These are phyloP conservation scores for Xerocomellus amylosporus DNA, from an alignment of 768 basidiomycete species.

Conservation along the genomic window DNA sequence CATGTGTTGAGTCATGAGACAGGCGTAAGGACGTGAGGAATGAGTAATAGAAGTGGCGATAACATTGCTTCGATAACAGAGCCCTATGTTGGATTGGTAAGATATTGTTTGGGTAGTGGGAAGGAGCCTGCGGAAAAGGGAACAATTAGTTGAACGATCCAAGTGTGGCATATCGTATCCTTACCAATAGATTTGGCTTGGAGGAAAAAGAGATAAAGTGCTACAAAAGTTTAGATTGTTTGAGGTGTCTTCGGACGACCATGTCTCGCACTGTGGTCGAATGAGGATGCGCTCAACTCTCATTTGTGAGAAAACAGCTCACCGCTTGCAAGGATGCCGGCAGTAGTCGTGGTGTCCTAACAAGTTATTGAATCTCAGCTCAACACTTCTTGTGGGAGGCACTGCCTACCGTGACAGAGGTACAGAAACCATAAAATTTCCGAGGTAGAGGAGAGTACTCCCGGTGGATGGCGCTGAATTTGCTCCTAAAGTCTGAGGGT, in stretches of 20 bases:
- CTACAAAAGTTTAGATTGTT: slow-evolving; percentile 67
- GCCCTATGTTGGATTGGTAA: slow-evolving; percentile 6
- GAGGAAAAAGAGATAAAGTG: neutral
- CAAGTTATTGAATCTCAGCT: slow-evolving; percentile 1
- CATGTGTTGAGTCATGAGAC: slow-evolving; percentile 2
- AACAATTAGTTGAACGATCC: neutral
- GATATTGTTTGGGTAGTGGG: neutral
- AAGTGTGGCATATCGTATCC: neutral
- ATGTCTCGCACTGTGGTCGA: slow-evolving; percentile 63
- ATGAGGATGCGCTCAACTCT: slow-evolving; percentile 2
- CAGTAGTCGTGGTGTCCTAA: slow-evolving; percentile 68
- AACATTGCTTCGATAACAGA: slow-evolving; percentile 12
- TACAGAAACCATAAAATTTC: slow-evolving; percentile 77
- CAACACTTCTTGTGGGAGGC: neutral
- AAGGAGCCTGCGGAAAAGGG: neutral
- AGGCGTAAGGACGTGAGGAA: slow-evolving; percentile 6
- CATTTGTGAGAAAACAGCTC: slow-evolving; percentile 20
- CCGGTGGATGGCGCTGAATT: slow-evolving; percentile 73
- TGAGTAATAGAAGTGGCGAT: slow-evolving; percentile 11
- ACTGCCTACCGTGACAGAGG: slow-evolving; percentile 61
- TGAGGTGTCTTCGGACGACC: slow-evolving; percentile 76
- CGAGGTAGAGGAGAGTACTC: slow-evolving; percentile 72
- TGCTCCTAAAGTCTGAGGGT: slow-evolving; percentile 58
- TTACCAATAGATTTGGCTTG: slow-evolving; percentile 8
- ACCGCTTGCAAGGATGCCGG: slow-evolving; percentile 77